Percentiles rank a stretch among this genome's conserved stretches.
Evolutionary conservation across 2,329 filamentous ascomycete genomes (phyloP).

Genomic region (Sordariomycetes sp.): DNA sequence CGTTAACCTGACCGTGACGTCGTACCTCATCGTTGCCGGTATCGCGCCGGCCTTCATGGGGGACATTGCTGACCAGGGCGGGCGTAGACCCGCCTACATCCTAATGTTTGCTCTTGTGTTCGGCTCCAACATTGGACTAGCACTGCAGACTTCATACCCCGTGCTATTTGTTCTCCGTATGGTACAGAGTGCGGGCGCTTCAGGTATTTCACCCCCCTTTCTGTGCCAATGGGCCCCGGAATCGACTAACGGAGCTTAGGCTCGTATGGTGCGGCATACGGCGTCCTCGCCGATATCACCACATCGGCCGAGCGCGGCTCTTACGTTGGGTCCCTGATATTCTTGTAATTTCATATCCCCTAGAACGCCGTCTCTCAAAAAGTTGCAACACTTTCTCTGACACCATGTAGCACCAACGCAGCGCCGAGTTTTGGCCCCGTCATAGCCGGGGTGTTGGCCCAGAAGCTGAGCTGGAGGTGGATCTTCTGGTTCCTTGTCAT

Average conservation of each 20-base stretch:
- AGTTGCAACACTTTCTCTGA: background rate
- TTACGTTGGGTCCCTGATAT: conserved; percentile 50
- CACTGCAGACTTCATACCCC: conserved; percentile 37
- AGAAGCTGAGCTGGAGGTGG: conserved; percentile 48
- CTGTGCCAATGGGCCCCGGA: background rate
- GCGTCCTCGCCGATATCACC: conserved; percentile 56
- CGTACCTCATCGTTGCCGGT: conserved; percentile 14
- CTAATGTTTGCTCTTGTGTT: conserved; percentile 39
- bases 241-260: no score
- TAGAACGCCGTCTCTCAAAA: background rate
- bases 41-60: conserved; percentile 21
- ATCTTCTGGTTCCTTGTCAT: conserved; percentile 56
- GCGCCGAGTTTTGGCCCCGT: conserved; percentile 34
- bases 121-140: conserved; percentile 28
- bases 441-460: conserved; percentile 45
- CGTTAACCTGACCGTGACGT: conserved; percentile 25
- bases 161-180: conserved; percentile 43
- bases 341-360: conserved; percentile 35
- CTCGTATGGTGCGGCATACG: conserved; percentile 53
- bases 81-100: conserved; percentile 43
- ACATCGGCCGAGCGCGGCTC: conserved; percentile 54
- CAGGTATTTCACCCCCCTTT: conserved; percentile 10
- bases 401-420: conserved; percentile 1
- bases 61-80: conserved; percentile 41
- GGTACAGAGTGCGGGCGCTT: conserved; percentile 46